Evolutionary conservation across 108 stramenopile species (phyloP), one percentile per base, ranked within the genome.

Genomic region (Thalassiosira profunda): DNA sequence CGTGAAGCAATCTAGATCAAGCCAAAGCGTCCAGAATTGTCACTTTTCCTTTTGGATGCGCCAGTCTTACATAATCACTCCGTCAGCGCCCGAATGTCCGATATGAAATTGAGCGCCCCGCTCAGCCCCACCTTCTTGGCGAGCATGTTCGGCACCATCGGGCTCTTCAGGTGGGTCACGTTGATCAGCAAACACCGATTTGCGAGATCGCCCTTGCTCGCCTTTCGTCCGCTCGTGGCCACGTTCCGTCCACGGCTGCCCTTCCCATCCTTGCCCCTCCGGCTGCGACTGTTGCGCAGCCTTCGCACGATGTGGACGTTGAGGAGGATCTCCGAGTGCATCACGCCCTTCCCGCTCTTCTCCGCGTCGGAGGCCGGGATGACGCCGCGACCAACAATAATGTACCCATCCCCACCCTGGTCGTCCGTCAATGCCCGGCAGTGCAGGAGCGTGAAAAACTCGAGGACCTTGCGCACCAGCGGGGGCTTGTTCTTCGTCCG

Each of bases 331-430:
- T 81, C 80, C 17, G 62, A 71, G 14, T 56, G 74, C 34, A 62
- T 51, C 26, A 72, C 67, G 38, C 60, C 70, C 29, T 74, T 76
- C 26, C 40, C 26, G 15, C 17, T 42, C 31, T 67, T 58, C 3
- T 63, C 79, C 1, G 58, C 60, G 15, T 74, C 67, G 18, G 64
- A 45, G n/a, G 67, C 74, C 10, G 72, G 74, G 11, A 49, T 71
- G n/a, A 91, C 86, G 5, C 81, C 86, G 23, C 93, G 70, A 8
- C 70, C 80, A 17, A 94, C 93, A 55, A 94, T 72, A 28, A 91
- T 76, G 64, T 88, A 94, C 9, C 93, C 93, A 52, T 82, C 67
- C 18, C 82, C 84, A 7, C 87, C 86, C 60, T 74, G 76, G 34
- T 82, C 76, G 35, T 78, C 81, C 1, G 73, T 62, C 43, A 93